Evolutionary conservation across 371 early-diverging fungal genomes (phyloP).

Genomic region (Actinomortierella ambigua): DNA sequence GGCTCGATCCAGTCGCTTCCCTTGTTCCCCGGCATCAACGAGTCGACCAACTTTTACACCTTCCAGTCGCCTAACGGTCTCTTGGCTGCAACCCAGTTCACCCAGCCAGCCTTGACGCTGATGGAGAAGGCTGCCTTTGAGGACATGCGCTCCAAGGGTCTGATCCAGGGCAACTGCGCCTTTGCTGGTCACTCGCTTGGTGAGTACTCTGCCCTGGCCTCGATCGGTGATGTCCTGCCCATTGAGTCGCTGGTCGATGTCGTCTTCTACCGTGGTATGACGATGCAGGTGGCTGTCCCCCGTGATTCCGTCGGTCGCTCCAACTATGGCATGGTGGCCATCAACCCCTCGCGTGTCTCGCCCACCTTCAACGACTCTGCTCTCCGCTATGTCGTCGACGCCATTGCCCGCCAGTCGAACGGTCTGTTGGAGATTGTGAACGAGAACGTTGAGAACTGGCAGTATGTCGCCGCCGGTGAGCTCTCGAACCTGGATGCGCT

Average conservation of each 20-base stretch:
- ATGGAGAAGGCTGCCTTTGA: conserved; percentile 94
- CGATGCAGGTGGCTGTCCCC: conserved; percentile 94
- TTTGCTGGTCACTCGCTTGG: conserved; percentile 98
- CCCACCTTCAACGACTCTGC: conserved; percentile 86
- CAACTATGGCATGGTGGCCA: conserved; percentile 95
- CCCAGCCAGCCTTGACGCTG: conserved; percentile 91
- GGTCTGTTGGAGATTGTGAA: conserved; percentile 95
- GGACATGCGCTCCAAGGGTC: conserved; percentile 89
- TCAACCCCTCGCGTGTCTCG: conserved; percentile 91
- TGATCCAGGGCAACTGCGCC: conserved; percentile 82
- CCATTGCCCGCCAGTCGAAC: conserved; percentile 78
- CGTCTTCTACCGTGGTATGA: conserved; percentile 96
- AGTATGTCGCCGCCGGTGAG: conserved; percentile 95
- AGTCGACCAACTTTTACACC: conserved; percentile 82
- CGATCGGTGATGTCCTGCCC: conserved; percentile 89
- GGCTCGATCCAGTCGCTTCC: conserved; percentile 77
- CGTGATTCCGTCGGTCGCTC: conserved; percentile 85
- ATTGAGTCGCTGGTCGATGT: conserved; percentile 91
- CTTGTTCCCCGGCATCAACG: conserved; percentile 90
- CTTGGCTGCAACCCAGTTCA: conserved; percentile 95
- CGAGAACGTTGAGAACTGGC: conserved; percentile 96
- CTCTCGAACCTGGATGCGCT: conserved; percentile 81
- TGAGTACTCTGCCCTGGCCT: conserved; percentile 93
- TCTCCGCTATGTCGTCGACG: conserved; percentile 80
- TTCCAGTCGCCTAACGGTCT: conserved; percentile 92